Conservation (phyloP, 257 asterid species). For the Coffea eugenioides region DNA sequence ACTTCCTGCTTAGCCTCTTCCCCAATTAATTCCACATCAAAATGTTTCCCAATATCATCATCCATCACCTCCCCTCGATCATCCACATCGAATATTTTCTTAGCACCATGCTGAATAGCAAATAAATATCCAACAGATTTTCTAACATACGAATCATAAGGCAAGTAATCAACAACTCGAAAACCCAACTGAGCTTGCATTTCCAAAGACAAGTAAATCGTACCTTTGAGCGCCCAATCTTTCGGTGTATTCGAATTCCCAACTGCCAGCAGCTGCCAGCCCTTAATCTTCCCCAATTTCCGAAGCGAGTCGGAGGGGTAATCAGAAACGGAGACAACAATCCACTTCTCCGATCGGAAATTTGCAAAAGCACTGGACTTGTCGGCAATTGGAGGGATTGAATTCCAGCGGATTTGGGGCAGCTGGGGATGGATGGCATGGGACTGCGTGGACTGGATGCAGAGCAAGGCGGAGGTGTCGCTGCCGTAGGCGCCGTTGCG, state of each 20-base stretch:
- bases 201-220: slow-evolving; percentile 68
- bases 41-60: slow-evolving; percentile 79
- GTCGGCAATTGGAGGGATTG: slow-evolving; percentile 55
- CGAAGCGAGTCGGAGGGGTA: slow-evolving; percentile 71
- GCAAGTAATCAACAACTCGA: slow-evolving; percentile 82
- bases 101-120: slow-evolving; percentile 97
- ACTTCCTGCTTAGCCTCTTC: slow-evolving; percentile 86
- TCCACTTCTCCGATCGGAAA: slow-evolving; percentile 89
- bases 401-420: slow-evolving; percentile 69
- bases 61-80: slow-evolving; percentile 87
- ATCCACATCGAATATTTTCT: slow-evolving; percentile 80
- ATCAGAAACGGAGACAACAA: slow-evolving; percentile 80
- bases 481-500: slow-evolving; percentile 54
- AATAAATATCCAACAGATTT: slow-evolving; percentile 87
- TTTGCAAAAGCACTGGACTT: slow-evolving; percentile 56
- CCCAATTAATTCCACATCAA: slow-evolving; percentile 84
- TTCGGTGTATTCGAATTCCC: slow-evolving; percentile 91
- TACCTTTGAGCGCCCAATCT: slow-evolving; percentile 94
- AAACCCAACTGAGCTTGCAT: slow-evolving; percentile 85
- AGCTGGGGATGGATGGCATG: slow-evolving; percentile 59
- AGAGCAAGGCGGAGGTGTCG: slow-evolving; percentile 69
- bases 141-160: slow-evolving; percentile 92
- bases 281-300: slow-evolving; percentile 53
- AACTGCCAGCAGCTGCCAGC: slow-evolving; percentile 94
- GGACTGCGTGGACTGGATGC: slow-evolving; percentile 82